Evolutionary conservation across 2,329 filamentous ascomycete species (phyloP), one percentile per base, ranked within the genome.

Genomic region (Trematosphaeria pertusa): DNA sequence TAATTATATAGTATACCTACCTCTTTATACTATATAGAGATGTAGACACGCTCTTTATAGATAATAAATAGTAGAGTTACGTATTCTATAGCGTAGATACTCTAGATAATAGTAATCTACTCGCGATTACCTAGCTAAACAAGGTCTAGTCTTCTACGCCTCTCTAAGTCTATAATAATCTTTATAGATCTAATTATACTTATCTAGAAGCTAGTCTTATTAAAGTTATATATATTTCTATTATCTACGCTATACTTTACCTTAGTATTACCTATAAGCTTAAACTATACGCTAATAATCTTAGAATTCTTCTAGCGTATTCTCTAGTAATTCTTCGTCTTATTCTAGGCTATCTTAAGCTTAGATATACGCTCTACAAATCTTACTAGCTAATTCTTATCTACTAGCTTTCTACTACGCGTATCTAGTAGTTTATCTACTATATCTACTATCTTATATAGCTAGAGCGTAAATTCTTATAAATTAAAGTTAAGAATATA

Each of bases 201-300:
- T 31, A 71, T 69, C 31, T 59, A 51, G 58, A 70, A 71, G 38
- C 61, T 61, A 24, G n/a, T 69, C 48, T 72, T 50, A 45, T 65
- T 38, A 42, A 58, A 56, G 42, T 60, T 58, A 37, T 56, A n/a
- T n/a, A n/a, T n/a, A n/a, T n/a, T n/a, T n/a, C n/a, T n/a, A n/a
- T 53, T 9, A 43, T n/a, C n/a, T n/a, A n/a, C n/a, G n/a, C n/a
- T 48, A 50, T 54, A 18, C 18, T 35, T 5, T 10, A 17, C 19
- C 17, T 17, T 35, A 17, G 12, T 35, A 5, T 35, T 17, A 4
- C 15, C 4, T 9, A 18, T 19, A 35, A 18, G 7, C 14, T 35
- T 35, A 35, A 35, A n/a, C n/a, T 35, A 35, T 15, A 15, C 17
- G 17, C 17, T 35, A 35, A 35, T 35, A 35, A 35, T 12, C 7